These are phyloP conservation scores for Candida nemodendra DNA, from an alignment of 805 yeast genomes.

Conservation along the genomic window DNA sequence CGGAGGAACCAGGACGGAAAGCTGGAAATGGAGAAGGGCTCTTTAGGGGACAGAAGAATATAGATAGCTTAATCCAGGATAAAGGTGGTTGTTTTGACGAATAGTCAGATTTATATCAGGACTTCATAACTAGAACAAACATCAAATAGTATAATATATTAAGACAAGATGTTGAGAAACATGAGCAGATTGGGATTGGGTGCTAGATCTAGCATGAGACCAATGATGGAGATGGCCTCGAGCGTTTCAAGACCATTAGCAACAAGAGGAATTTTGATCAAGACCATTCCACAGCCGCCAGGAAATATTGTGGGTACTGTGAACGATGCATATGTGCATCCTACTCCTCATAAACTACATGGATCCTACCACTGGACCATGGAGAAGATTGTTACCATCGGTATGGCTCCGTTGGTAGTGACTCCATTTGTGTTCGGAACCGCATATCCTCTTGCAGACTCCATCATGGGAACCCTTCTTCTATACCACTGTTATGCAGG, in stretches of 20 bases:
- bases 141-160: too few species aligned
- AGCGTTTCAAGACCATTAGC: conserved; percentile 12
- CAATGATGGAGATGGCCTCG: conserved; percentile 4
- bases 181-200: conserved; percentile 24
- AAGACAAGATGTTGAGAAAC: neutral
- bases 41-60: too few species aligned
- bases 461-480: conserved; percentile 52
- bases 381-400: conserved; percentile 59
- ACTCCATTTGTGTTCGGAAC: conserved; percentile 60
- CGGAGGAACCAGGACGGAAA: too few species aligned
- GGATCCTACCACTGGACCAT: conserved; percentile 77
- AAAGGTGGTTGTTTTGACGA: too few species aligned
- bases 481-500: conserved; percentile 70
- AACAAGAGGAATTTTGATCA: conserved; percentile 22
- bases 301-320: conserved; percentile 71
- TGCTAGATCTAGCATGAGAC: conserved; percentile 14
- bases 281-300: conserved; percentile 57
- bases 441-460: conserved; percentile 54
- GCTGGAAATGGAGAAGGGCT: too few species aligned
- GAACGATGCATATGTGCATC: conserved; percentile 68
- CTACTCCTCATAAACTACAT: conserved; percentile 51
- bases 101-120: too few species aligned
- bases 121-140: too few species aligned
- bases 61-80: too few species aligned
- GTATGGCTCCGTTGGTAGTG: conserved; percentile 61